Evolutionary conservation across 441 rosid genomes (phyloP).

Genomic region (Gossypium davidsonii): DNA sequence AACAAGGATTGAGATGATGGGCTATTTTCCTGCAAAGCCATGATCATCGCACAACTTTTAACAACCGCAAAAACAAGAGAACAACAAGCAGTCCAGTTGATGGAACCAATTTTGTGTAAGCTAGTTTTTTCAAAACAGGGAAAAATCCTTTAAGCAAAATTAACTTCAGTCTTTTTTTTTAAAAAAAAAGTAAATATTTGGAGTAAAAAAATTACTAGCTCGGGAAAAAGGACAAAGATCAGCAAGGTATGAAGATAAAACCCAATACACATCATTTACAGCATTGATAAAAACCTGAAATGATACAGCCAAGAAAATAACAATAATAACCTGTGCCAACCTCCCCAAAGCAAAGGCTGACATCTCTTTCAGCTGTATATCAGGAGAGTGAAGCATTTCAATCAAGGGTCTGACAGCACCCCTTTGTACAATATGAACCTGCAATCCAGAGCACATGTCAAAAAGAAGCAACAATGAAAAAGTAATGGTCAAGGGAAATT

Average conservation of each 20-base stretch:
- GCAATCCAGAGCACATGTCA: slow-evolving; percentile 15
- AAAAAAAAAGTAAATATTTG: not conserved
- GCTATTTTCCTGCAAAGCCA: not conserved
- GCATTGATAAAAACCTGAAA: not conserved
- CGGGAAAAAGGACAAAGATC: not conserved
- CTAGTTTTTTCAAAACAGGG: not conserved
- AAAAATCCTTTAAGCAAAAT: not conserved
- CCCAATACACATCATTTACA: not conserved
- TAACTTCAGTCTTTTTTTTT: not conserved
- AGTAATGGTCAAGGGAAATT: not conserved
- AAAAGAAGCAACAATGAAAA: not conserved
- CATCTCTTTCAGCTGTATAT: slow-evolving; percentile 93
- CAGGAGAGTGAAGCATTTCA: slow-evolving; percentile 85
- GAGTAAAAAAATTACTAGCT: not conserved
- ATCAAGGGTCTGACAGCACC: slow-evolving; percentile 94
- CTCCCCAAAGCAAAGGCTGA: slow-evolving; percentile 99
- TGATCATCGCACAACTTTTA: not conserved
- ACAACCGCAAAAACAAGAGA: not conserved
- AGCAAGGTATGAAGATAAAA: not conserved
- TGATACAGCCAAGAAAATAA: not conserved
- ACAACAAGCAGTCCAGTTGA: not conserved
- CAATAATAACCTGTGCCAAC: slow-evolving; percentile 78
- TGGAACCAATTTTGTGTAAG: not conserved
- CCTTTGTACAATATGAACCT: slow-evolving; percentile 95
- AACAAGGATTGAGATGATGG: not conserved